Conservation (phyloP, 108 stramenopile species). For the Nitzschia palea region DNA sequence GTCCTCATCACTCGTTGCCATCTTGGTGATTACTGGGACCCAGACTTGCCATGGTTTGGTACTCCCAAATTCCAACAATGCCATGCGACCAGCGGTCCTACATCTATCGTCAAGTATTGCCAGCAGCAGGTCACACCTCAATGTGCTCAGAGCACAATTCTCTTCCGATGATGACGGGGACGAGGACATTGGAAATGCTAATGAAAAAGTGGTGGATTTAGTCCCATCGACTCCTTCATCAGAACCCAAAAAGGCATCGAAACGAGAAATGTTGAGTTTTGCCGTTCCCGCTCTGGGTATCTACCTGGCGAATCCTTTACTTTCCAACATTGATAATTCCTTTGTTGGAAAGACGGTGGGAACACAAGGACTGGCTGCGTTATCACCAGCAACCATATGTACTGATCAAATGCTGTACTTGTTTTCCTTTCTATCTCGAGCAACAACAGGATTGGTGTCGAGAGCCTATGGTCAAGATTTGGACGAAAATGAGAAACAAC, state of each 20-base stretch:
- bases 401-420: constrained; percentile 81
- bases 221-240: neutral
- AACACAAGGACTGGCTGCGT: constrained; percentile 67
- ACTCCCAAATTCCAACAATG: no score
- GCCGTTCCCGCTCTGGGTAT: constrained; percentile 80
- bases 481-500: constrained; percentile 10
- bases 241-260: constrained; percentile 35
- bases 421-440: constrained; percentile 76
- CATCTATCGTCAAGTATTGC: no score
- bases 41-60: no score
- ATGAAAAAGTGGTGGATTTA: neutral
- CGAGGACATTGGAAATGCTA: neutral
- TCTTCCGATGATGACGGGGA: neutral
- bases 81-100: no score
- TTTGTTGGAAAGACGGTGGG: constrained; percentile 82
- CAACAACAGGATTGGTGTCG: constrained; percentile 75
- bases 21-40: no score
- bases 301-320: constrained; percentile 65
- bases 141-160: no score
- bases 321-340: constrained; percentile 86
- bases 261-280: constrained; percentile 77
- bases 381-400: constrained; percentile 81
- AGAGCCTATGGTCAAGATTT: constrained; percentile 45
- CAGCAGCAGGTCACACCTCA: no score
- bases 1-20: no score